Base-by-base conservation (phyloP, 169 alveolate species). In the Theileria annulata region DNA sequence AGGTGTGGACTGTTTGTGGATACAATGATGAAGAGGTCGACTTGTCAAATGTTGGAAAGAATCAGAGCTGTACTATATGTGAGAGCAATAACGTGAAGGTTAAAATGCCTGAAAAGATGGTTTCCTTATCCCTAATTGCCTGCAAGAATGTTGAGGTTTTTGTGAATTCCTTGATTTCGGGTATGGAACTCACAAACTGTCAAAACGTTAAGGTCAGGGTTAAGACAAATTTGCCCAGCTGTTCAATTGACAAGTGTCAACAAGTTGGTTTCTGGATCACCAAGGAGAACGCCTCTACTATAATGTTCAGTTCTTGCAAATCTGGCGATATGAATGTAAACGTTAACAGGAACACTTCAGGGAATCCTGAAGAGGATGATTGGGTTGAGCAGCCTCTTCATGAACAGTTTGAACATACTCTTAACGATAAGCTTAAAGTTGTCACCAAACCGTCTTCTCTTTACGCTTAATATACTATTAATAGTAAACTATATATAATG, bases 311-410 rank as follows among this genome's bases (percentile, higher is more conserved):
- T 23, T 66, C 87, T 17, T 76, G 87, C 87, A 84, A 84, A 27
- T 84, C 90, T 25, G 90, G 90, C 27, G 90, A 84, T 48, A 76
- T 84, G 87, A 84, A 84, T 47, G 86, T 84, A 37, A 77, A 77
- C 79, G 70, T 84, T 10, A 84, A 77, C 84, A 76, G 75, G 63
- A 82, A 82, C 72, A 62, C 79, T 19, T 75, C 70, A 35, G 89
- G 81, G 42, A 77, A 82, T 64, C 84, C 72, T 23, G 84, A 84
- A 33, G 87, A 84, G 60, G 86, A 76, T 68, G 87, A 84, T 67
- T 84, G 87, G 87, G 72, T 82, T n/a, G 90, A 84, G 54, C 69
- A 49, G 47, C 85, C 86, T 25, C 77, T 84, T 19, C 90, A 47
- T 21, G 86, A 76, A 59, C 90, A 84, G 30, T 84, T 77, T 30